A percentile compares a stretch with the other conserved stretches of the same genome.
Evolutionary conservation across 2,329 filamentous ascomycete genomes (phyloP).

Genomic region (Pestalotiopsis sp.): DNA sequence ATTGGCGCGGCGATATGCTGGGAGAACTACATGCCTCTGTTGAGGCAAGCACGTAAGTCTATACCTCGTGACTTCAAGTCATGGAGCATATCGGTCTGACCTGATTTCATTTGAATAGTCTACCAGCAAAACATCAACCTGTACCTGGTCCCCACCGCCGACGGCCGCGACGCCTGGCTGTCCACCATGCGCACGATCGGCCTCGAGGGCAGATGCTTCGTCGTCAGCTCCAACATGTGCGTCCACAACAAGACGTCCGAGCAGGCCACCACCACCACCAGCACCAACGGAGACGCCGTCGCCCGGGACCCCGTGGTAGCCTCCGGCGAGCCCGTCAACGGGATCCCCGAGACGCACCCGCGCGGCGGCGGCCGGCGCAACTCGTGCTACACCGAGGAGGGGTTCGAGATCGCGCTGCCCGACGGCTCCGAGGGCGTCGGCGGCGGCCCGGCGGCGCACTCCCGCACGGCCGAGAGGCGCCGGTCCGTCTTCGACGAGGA

Average conservation of each 20-base stretch:
- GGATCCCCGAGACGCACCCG: constrained; percentile 5
- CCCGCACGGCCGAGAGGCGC: constrained; percentile 26
- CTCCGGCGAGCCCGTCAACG: neutral
- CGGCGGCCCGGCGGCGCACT: constrained; percentile 20
- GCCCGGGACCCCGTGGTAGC: neutral
- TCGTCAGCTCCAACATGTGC: constrained; percentile 85
- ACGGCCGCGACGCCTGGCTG: constrained; percentile 81
- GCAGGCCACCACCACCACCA: constrained; percentile 31
- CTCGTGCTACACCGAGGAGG: constrained; percentile 48
- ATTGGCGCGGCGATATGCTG: constrained; percentile 90
- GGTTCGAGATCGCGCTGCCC: constrained; percentile 48
- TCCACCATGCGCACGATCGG: constrained; percentile 80
- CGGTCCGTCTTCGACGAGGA: constrained; percentile 54
- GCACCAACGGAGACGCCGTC: neutral
- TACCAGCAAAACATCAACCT: constrained; percentile 92
- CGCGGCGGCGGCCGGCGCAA: constrained; percentile 27
- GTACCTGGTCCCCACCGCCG: constrained; percentile 88
- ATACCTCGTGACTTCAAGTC: neutral
- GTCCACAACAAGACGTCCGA: constrained; percentile 56
- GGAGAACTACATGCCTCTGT: constrained; percentile 75
- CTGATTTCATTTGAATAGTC: constrained; percentile 35
- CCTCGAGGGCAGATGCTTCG: constrained; percentile 81
- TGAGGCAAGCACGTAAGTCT: constrained; percentile 1
- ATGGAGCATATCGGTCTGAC: constrained; percentile 54
- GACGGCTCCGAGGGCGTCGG: neutral